These are phyloP conservation scores for Meredithiella fracta DNA, from an alignment of 2,329 filamentous ascomycete genomes.

Conservation along the genomic window DNA sequence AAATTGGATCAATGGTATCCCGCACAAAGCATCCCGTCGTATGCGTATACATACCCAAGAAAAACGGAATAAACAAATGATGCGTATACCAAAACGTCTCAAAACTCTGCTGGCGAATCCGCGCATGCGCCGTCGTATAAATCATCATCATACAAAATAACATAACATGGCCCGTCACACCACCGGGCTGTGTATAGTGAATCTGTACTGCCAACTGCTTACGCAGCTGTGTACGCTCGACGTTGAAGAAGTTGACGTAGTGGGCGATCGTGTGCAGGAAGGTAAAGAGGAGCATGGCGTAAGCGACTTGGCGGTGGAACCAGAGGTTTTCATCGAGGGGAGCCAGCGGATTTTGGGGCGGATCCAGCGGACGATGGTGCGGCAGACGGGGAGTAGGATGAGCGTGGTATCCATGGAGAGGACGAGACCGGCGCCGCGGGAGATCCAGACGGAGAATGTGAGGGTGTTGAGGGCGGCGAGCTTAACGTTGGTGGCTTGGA, in stretches of 20 bases:
- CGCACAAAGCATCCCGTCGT: slow-evolving; percentile 93
- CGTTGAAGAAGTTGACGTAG: slow-evolving; percentile 98
- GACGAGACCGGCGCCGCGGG: slow-evolving; percentile 77
- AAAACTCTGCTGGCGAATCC: slow-evolving; percentile 90
- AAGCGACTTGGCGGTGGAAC: slow-evolving; percentile 93
- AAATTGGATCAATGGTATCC: slow-evolving; percentile 53
- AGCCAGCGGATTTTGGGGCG: slow-evolving; percentile 77
- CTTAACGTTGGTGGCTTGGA: slow-evolving; percentile 52
- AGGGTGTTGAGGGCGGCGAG: slow-evolving; percentile 68
- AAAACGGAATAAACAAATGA: slow-evolving; percentile 92
- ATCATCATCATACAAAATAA: slow-evolving; percentile 97
- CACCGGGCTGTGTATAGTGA: slow-evolving; percentile 76
- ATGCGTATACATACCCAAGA: slow-evolving; percentile 88
- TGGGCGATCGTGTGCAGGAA: slow-evolving; percentile 62
- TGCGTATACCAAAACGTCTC: slow-evolving; percentile 99
- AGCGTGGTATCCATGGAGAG: slow-evolving; percentile 71
- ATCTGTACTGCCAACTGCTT: slow-evolving; percentile 71
- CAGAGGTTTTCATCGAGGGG: slow-evolving; percentile 93
- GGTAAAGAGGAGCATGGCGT: slow-evolving; percentile 70
- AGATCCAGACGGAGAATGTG: slow-evolving; percentile 85
- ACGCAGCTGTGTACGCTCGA: slow-evolving; percentile 71
- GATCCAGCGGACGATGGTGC: slow-evolving; percentile 69
- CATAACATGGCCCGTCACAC: slow-evolving; percentile 94
- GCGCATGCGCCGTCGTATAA: slow-evolving; percentile 86
- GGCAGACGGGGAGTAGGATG: slow-evolving; percentile 86